Evolutionary conservation across 306 rosid genomes (phyloP), one percentile per base, ranked within the genome.

Genomic region (Adenanthera pavonina): DNA sequence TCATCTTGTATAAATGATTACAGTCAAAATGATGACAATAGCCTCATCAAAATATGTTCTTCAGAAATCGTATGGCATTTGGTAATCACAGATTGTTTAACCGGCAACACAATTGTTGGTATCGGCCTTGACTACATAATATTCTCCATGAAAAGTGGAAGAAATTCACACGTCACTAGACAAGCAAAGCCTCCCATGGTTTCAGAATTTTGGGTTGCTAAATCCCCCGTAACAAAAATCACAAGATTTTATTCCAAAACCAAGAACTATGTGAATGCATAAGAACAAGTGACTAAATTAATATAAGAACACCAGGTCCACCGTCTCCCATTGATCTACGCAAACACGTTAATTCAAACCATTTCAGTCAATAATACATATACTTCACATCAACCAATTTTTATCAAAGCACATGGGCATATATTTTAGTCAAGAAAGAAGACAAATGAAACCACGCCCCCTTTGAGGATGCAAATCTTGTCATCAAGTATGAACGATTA

Each of bases 221-320:
- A 38, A 38, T 38, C 41, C 41, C 41, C 41, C 5, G 41, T 5
- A 38, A 38, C 41, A 34, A 44, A 80, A 4, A 3, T 69, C 38
- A 3, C 4, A 75, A 75, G 75, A 84, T 19, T 57, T 69, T 33
- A 80, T 20, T 43, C 11, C 54, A 41, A 60, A 30, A 13, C 61
- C 52, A 41, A 5, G 0, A 51, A 44, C 9, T 44, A 44, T 7
- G 40, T 53, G 34, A 53, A 74, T 6, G 13, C 14, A 57, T 9
- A 74, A 19, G 30, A 72, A 34, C 44, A 64, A 35, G 3, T 14
- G 43, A 34, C 30, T 64, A 44, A 64, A 34, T 44, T 44, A 44
- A 44, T 35, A 35, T 14, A 5, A 12, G 14, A 64, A 64, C 69
- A 14, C 44, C 9, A 10, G 41, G 41, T 38, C 41, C 41, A 38